phyloP scores from a whole-genome alignment of 208 protist species.

The Endotrypanum monterogeii region DNA sequence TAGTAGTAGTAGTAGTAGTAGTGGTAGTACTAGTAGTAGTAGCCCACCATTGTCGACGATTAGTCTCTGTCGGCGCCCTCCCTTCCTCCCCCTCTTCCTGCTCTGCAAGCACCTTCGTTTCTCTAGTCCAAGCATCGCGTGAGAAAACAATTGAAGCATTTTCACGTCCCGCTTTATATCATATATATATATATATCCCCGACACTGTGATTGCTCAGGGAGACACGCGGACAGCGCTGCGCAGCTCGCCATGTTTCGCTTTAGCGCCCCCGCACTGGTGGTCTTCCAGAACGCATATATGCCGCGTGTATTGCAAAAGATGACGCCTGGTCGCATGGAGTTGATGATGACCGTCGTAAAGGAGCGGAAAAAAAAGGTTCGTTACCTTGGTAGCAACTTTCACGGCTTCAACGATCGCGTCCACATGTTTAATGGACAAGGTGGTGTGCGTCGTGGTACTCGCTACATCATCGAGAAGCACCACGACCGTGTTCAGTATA shows the following conservation, averaged over 20 bases:
- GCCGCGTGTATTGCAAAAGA: slow-evolving; percentile 66
- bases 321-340: slow-evolving; percentile 72
- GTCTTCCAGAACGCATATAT: slow-evolving; percentile 53
- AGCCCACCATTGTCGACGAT: not conserved
- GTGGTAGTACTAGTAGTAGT: not conserved
- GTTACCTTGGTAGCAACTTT: slow-evolving; percentile 71
- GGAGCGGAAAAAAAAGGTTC: slow-evolving; percentile 77
- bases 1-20: not conserved
- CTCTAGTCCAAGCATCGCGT: not conserved
- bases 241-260: slow-evolving; percentile 20
- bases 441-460: slow-evolving; percentile 42
- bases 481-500: slow-evolving; percentile 65
- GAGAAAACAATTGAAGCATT: not conserved
- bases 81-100: not conserved
- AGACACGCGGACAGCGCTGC: not conserved
- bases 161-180: not conserved
- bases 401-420: slow-evolving; percentile 74
- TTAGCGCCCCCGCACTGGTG: slow-evolving; percentile 9
- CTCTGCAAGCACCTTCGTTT: not conserved
- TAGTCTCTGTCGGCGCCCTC: not conserved
- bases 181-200: not conserved
- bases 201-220: not conserved
- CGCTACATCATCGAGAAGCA: slow-evolving; percentile 73
- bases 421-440: slow-evolving; percentile 53
- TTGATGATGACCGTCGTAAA: slow-evolving; percentile 54